Evolutionary conservation across 1,139 yeast species (phyloP).

Genomic region (Suhomyces yuchorum): DNA sequence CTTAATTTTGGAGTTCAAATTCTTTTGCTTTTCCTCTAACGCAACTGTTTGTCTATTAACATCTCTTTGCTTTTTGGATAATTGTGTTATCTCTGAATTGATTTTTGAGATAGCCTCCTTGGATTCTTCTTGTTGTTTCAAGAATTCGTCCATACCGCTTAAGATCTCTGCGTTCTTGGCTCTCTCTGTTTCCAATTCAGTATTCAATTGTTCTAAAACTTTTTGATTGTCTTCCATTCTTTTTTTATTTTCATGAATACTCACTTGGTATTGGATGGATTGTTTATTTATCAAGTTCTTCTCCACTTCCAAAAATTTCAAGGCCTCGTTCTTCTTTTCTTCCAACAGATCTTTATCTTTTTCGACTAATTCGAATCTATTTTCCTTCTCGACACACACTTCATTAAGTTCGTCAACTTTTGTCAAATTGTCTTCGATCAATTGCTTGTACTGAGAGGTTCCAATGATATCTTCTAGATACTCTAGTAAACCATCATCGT

Average conservation of each 20-base stretch:
- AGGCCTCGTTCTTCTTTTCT: slow-evolving; percentile 67
- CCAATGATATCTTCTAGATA: slow-evolving; percentile 97
- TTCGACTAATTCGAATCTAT: slow-evolving; percentile 76
- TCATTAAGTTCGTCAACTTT: slow-evolving; percentile 75
- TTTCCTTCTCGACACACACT: slow-evolving; percentile 77
- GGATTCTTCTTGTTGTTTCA: slow-evolving; percentile 37
- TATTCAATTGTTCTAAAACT: slow-evolving; percentile 39
- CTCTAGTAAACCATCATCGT: slow-evolving; percentile 91
- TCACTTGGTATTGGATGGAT: slow-evolving; percentile 60
- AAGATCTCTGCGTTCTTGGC: slow-evolving; percentile 47
- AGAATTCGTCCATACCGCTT: slow-evolving; percentile 42
- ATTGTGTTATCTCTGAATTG: slow-evolving; percentile 32
- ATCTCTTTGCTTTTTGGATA: slow-evolving; percentile 41
- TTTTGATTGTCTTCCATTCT: slow-evolving; percentile 42
- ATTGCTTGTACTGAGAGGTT: slow-evolving; percentile 76
- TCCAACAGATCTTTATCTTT: slow-evolving; percentile 75
- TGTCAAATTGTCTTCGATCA: slow-evolving; percentile 65
- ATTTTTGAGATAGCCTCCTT: slow-evolving; percentile 31
- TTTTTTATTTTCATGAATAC: slow-evolving; percentile 42
- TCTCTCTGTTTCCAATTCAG: slow-evolving; percentile 49
- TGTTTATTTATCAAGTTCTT: slow-evolving; percentile 58
- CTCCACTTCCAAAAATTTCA: slow-evolving; percentile 65
- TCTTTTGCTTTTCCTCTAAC: slow-evolving; percentile 73
- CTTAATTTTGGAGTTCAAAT: slow-evolving; percentile 57
- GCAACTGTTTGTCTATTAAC: slow-evolving; percentile 58